A percentile compares a stretch with the other conserved stretches of the same genome.
Evolutionary conservation across 345 rosid species (phyloP).

Genomic region (Gossypium australe): DNA sequence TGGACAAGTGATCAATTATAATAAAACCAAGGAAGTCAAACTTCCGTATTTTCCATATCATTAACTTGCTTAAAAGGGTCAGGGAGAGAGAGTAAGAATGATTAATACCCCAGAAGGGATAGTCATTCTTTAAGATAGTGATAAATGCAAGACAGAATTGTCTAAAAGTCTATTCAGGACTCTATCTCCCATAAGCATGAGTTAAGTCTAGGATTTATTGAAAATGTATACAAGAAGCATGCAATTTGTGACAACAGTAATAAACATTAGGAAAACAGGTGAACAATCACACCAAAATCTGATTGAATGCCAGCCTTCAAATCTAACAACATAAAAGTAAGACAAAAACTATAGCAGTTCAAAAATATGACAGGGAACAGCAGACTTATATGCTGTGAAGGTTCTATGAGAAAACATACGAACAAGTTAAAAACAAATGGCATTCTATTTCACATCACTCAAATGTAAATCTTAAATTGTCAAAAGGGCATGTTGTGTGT

Average conservation of each 20-base stretch:
- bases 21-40: not conserved
- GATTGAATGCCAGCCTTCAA: not conserved
- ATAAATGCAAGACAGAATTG: not conserved
- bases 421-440: not conserved
- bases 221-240: not conserved
- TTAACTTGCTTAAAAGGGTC: not conserved
- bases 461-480: not conserved
- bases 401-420: not conserved
- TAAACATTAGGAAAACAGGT: not conserved
- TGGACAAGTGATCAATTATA: not conserved
- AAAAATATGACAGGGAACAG: not conserved
- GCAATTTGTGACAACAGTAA: not conserved
- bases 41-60: not conserved
- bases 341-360: not conserved
- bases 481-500: not conserved
- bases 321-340: not conserved
- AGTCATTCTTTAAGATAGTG: not conserved
- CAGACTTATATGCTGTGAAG: not conserved
- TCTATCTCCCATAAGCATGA: not conserved
- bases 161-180: not conserved
- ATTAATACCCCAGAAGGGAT: not conserved
- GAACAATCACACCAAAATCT: not conserved
- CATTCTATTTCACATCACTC: not conserved
- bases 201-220: not conserved
- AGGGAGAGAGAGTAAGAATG: not conserved